Evolutionary conservation across 352 stramenopile genomes (phyloP).

Genomic region (Globisporangium radiosum): DNA sequence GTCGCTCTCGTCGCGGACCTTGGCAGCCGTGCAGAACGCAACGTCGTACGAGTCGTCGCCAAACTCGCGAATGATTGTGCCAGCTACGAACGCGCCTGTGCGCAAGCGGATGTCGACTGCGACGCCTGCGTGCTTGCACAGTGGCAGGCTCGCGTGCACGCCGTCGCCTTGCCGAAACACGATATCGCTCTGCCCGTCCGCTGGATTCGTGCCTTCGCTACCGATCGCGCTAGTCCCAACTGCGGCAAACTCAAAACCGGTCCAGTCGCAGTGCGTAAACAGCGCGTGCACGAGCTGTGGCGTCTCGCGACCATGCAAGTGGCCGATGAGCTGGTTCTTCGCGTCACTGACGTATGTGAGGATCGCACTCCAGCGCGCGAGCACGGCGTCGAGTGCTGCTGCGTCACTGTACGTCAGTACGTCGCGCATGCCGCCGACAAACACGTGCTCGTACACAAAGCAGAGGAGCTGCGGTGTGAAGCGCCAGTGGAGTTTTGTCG

Average conservation of each 20-base stretch:
- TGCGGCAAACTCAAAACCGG: conserved; percentile 37
- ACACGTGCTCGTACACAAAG: conserved; percentile 49
- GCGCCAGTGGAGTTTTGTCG: conserved; percentile 53
- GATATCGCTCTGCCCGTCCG: conserved; percentile 4
- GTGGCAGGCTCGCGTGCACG: conserved; percentile 26
- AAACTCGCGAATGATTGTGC: conserved; percentile 38
- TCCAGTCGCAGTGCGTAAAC: conserved; percentile 65
- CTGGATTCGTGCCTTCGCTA: background rate
- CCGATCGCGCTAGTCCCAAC: background rate
- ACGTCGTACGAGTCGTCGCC: conserved; percentile 33
- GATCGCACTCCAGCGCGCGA: conserved; percentile 48
- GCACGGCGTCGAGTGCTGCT: conserved; percentile 37
- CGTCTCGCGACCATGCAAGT: conserved; percentile 55
- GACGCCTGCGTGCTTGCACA: conserved; percentile 36
- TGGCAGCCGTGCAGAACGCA: conserved; percentile 30
- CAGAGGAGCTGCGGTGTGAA: conserved; percentile 55
- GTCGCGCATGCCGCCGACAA: conserved; percentile 45
- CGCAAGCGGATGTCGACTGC: conserved; percentile 35
- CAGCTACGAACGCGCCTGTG: conserved; percentile 27
- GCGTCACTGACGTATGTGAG: conserved; percentile 42
- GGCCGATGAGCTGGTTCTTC: conserved; percentile 50
- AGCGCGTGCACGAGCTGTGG: conserved; percentile 45
- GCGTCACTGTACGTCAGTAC: conserved; percentile 37
- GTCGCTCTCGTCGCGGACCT: conserved; percentile 30
- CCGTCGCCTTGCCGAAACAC: conserved; percentile 19